Conservation (phyloP, 2,329 filamentous ascomycete species). For the Neonectria faginata region DNA sequence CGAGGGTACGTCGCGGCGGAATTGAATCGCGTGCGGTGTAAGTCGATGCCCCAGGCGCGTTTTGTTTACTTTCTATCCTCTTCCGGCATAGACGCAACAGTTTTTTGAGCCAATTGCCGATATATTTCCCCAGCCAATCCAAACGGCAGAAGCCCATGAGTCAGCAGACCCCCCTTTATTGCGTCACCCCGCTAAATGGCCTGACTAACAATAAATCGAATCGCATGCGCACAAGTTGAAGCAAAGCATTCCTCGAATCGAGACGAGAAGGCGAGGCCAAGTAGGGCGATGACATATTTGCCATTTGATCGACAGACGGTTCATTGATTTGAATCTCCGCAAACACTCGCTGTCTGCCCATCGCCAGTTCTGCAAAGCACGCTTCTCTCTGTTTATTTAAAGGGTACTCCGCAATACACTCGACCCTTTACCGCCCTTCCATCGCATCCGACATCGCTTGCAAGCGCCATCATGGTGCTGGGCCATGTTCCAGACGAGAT, state of each 20-base stretch:
- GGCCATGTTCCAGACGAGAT: slow-evolving; percentile 82
- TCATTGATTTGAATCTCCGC: neutral
- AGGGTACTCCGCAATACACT: slow-evolving; percentile 9
- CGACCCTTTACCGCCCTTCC: slow-evolving; percentile 26
- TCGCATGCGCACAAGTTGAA: slow-evolving; percentile 17
- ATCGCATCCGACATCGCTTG: slow-evolving; percentile 26
- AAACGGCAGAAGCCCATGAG: neutral
- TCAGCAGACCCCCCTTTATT: slow-evolving; percentile 26
- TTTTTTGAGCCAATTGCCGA: slow-evolving; percentile 33
- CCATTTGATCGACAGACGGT: slow-evolving; percentile 35
- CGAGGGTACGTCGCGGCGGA: slow-evolving; percentile 30
- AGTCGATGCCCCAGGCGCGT: slow-evolving; percentile 44
- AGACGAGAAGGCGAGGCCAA: slow-evolving; percentile 19
- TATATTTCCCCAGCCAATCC: slow-evolving; percentile 19
- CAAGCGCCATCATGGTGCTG: slow-evolving; percentile 51
- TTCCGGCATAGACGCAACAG: slow-evolving; percentile 50
- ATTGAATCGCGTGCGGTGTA: slow-evolving; percentile 40
- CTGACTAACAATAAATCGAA: slow-evolving; percentile 27
- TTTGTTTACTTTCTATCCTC: slow-evolving; percentile 58
- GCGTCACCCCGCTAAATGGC: slow-evolving; percentile 35
- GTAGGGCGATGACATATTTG: slow-evolving; percentile 39
- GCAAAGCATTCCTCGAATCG: slow-evolving; percentile 17
- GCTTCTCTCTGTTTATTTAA: neutral
- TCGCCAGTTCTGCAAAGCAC: neutral
- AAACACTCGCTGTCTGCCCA: neutral